These are phyloP conservation scores for Rhododendron ferrugineum DNA, from an alignment of 148 eudicot species.

Conservation along the genomic window DNA sequence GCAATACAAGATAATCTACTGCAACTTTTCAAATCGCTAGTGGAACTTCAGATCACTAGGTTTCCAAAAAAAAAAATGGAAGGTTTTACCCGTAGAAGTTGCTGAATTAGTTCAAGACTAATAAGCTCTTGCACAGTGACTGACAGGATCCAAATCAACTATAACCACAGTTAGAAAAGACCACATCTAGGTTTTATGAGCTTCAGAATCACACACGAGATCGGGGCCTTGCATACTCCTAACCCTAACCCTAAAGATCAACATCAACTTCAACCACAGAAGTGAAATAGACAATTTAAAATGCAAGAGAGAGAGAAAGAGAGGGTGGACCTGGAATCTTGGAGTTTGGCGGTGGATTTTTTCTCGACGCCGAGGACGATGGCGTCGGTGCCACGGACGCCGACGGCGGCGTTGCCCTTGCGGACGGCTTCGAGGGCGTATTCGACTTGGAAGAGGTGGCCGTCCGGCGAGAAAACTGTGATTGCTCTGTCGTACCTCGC, in stretches of 20 bases:
- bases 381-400: slow-evolving; percentile 79
- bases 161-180: neutral
- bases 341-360: slow-evolving; percentile 89
- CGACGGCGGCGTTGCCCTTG: slow-evolving; percentile 97
- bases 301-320: neutral
- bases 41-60: neutral
- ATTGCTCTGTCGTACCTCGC: slow-evolving; percentile 96
- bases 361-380: slow-evolving; percentile 92
- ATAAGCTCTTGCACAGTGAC: neutral
- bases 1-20: too few species aligned
- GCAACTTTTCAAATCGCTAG: neutral
- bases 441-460: slow-evolving; percentile 92
- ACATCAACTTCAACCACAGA: neutral
- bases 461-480: slow-evolving; percentile 95
- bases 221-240: neutral
- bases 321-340: slow-evolving; percentile 60
- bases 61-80: neutral
- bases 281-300: neutral
- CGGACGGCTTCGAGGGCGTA: slow-evolving; percentile 98
- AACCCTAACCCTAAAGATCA: neutral
- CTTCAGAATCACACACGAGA: neutral
- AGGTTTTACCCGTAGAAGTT: neutral
- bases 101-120: neutral
- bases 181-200: neutral
- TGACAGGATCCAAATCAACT: neutral